Evolutionary conservation across 1,284 basidiomycete genomes (phyloP), one percentile per base, ranked within the genome.

Genomic region (Austroboletus niveus): DNA sequence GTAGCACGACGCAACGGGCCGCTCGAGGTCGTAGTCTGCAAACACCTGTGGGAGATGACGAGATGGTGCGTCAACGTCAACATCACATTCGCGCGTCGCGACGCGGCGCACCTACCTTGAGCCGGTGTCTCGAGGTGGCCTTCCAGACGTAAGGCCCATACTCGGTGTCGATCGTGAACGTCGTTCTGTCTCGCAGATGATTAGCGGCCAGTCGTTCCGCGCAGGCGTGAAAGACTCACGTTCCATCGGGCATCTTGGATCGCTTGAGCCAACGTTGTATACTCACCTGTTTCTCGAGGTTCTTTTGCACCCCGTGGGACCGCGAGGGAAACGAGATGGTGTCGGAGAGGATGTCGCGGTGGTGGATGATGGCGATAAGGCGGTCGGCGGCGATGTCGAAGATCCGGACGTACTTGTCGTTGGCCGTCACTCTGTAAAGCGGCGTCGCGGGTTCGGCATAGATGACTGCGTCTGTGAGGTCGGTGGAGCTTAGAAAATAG

Each of bases 201-300:
- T 5, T 8, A 39, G 8, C 20, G 8, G 17, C 9, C 20, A 8
- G 7, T 17, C 6, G 6, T 20, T 12, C 7, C 17, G n/a, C n/a
- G 8, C n/a, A 6, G 14, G 20, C 4, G 9, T 3, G 3, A 7
- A 20, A 5, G 31, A 53, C 68, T 60, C 44, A 66, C 64, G 44
- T 55, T 52, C 62, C 58, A 24, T 60, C 60, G 5, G 48, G 32
- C 10, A 57, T 29, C 41, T 64, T 69, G 36, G 48, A 57, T 30
- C 54, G 63, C 45, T 53, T 65, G n/a, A 66, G 49, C 64, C 64
- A 66, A 45, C 63, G 57, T 27, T 60, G 65, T 11, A 67, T 12
- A 46, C 32, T 58, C 22, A 65, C 12, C 3, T 54, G 56, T 6
- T 22, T 9, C 12, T 24, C 22, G 22, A 5, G 35, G 38, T 1